Base-by-base conservation (phyloP, 148 eudicot genomes). In the Silene conica region DNA sequence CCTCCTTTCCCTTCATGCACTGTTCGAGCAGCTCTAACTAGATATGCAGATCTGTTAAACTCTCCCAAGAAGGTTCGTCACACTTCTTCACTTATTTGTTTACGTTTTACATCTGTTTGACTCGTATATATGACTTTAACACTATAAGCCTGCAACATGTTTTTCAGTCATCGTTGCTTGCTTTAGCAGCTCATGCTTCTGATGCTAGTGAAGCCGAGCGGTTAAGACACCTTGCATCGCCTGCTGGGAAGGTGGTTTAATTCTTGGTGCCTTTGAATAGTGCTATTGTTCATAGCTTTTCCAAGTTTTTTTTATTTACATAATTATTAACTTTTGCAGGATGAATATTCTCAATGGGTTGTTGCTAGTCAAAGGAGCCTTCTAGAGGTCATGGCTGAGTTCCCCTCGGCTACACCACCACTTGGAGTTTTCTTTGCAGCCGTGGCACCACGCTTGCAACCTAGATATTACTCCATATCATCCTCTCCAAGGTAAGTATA, bases 351-450 rank as follows among this genome's bases (percentile, higher is more conserved):
- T 22, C 89, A 92, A 69, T 89, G 96, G 93, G 54, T 95, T 62
- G 89, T 92, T 72, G 84, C 96, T 62, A 90, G 86, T 77, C 97
- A 89, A 77, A 85, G 97, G 85, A 95, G 99, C 80, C 94, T 95
- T 4, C 93, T 95, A 69, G 99, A 95, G 84, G 94, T 92, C 61
- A 81, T 95, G 96, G 82, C 90, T 41, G 96, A 85, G 50, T 95
- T 95, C 76, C 91, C 97, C 55, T 95, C 99, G 65, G 94, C 96
- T 61, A 95, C 85, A 73, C 99, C 97, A 70, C 87, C 97, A n/a
- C 87, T 95, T 70, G 99, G 99, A 43, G 99, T 95, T 73, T 95
- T 95, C 91, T 95, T 95, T 86, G 99, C 99, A 60, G 85, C 93
- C 15, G 80, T 95, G 75, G 87, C 97, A 8, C 96, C 99, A 8